phyloP scores from a whole-genome alignment of 805 yeast species.

The Schwanniomyces sp. region DNA sequence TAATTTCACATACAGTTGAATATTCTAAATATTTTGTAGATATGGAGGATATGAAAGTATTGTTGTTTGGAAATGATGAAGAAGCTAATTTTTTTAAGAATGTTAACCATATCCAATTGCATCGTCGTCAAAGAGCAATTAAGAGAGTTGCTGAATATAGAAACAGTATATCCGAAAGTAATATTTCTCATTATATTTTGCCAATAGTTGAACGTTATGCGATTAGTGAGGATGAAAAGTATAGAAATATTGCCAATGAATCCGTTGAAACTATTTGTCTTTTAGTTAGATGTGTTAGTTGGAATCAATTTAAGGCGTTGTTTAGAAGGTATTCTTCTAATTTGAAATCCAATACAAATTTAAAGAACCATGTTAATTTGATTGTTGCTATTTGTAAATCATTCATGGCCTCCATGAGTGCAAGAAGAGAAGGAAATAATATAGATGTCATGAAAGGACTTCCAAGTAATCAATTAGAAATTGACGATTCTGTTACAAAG shows the following conservation, averaged over 20 bases:
- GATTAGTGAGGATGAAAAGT: conserved; percentile 53
- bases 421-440: conserved; percentile 9
- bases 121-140: conserved; percentile 83
- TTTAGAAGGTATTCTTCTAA: conserved; percentile 63
- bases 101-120: conserved; percentile 78
- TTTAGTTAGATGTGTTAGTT: conserved; percentile 58
- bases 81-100: conserved; percentile 82
- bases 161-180: conserved; percentile 46
- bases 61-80: conserved; percentile 64
- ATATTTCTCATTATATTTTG: conserved; percentile 74
- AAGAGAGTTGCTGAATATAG: conserved; percentile 57
- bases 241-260: conserved; percentile 63
- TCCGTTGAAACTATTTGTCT: conserved; percentile 61
- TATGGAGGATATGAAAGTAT: conserved; percentile 62
- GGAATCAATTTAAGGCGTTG: conserved; percentile 80
- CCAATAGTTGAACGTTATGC: conserved; percentile 87
- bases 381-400: conserved; percentile 58
- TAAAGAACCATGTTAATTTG: conserved; percentile 60
- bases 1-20: conserved; percentile 63
- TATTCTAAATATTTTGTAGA: conserved; percentile 45
- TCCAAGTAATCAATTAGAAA: conserved; percentile 23
- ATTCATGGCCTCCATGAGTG: conserved; percentile 33
- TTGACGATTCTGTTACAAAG: conserved; percentile 44
- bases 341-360: conserved; percentile 37
- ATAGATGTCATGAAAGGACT: conserved; percentile 21